Conservation (phyloP, 331 rosid species). For the Acacia concinna region DNA sequence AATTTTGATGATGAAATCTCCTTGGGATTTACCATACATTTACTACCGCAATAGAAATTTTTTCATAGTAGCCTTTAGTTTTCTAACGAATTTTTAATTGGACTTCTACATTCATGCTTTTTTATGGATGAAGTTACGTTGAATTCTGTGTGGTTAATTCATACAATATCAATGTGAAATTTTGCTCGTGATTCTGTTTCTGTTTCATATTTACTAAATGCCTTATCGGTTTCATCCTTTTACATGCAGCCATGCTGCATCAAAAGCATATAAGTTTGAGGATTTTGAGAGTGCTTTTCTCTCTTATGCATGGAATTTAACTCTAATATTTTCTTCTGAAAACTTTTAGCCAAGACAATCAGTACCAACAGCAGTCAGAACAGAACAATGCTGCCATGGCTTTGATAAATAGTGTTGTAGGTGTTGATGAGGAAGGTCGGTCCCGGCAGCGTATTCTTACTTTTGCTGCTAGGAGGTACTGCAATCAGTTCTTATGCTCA, state of each 20-base stretch:
- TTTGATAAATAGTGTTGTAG: constrained; percentile 82
- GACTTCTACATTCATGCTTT: neutral
- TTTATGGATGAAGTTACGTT: neutral
- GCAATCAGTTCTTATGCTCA: neutral
- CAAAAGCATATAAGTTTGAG: neutral
- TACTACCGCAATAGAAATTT: neutral
- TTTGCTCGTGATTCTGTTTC: neutral
- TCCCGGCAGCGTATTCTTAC: constrained; percentile 97
- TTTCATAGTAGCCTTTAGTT: neutral
- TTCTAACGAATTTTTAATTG: neutral
- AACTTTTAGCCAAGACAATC: constrained; percentile 59
- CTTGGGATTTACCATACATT: neutral
- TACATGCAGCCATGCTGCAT: constrained; percentile 5
- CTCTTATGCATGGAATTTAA: constrained; percentile 1
- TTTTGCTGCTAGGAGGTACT: constrained; percentile 92
- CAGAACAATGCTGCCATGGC: constrained; percentile 90
- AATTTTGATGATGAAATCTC: neutral
- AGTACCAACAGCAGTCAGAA: constrained; percentile 52
- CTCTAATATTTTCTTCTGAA: constrained; percentile 18
- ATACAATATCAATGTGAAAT: neutral
- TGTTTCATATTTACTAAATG: neutral
- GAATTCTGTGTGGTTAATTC: neutral
- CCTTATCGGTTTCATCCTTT: neutral
- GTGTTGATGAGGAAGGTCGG: constrained; percentile 89
- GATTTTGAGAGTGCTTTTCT: constrained; percentile 25